These are phyloP conservation scores for Patellifolia procumbens DNA, from an alignment of 179 eudicot species.

Conservation along the genomic window DNA sequence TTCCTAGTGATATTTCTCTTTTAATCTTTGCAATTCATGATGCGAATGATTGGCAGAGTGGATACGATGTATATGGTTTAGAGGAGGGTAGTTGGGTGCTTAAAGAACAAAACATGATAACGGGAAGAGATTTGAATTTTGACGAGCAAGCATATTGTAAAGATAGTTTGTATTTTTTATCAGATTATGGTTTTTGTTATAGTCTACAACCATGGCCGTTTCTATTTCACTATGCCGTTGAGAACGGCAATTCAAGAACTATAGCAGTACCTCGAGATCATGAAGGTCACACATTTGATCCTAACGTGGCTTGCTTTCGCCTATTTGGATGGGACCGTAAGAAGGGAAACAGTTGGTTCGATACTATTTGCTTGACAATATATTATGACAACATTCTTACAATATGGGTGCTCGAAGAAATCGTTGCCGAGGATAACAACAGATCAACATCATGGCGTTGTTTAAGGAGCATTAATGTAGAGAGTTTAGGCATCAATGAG, in stretches of 20 bases:
- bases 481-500: not conserved
- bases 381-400: not conserved
- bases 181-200: not conserved
- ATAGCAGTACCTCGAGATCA: slow-evolving; percentile 3
- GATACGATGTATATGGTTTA: not conserved
- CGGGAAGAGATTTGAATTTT: not conserved
- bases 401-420: slow-evolving; percentile 19
- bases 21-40: no score
- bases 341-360: not conserved
- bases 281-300: not conserved
- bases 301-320: not conserved
- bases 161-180: slow-evolving; percentile 12
- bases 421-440: no score
- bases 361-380: slow-evolving; percentile 19
- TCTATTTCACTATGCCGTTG: not conserved
- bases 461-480: not conserved
- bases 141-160: not conserved
- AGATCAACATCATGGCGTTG: not conserved
- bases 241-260: not conserved
- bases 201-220: not conserved
- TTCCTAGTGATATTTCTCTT: no score
- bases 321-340: slow-evolving; percentile 29
- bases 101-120: not conserved
- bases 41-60: no score
- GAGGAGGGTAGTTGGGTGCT: slow-evolving; percentile 34